Percentiles rank a stretch among this genome's conserved stretches.
phyloP scores from a whole-genome alignment of 208 protist genomes.

The Trypanosoma brucei region DNA sequence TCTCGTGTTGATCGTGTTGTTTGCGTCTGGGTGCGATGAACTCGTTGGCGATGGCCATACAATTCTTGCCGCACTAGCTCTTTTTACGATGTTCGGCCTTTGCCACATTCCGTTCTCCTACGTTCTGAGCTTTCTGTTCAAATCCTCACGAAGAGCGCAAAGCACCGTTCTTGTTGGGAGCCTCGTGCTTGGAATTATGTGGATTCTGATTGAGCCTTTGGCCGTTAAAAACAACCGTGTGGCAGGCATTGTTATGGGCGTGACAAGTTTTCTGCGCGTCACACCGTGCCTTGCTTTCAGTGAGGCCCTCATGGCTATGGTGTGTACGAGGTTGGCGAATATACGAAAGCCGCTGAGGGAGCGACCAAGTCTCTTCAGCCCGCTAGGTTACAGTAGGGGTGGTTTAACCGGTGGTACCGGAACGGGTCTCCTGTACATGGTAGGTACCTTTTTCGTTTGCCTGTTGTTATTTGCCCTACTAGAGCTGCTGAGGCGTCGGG shows the following conservation, averaged over 20 bases:
- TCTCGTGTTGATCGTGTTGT: conserved; percentile 56
- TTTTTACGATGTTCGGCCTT: conserved; percentile 72
- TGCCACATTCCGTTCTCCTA: conserved; percentile 69
- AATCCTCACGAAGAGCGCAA: conserved; percentile 61
- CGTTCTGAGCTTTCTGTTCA: conserved; percentile 80
- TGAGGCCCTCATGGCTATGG: conserved; percentile 69
- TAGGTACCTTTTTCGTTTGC: conserved; percentile 39
- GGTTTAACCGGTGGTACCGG: conserved; percentile 57
- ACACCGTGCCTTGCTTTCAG: conserved; percentile 71
- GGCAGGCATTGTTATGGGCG: conserved; percentile 39
- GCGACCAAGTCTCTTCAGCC: conserved; percentile 36
- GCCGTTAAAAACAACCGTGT: conserved; percentile 29
- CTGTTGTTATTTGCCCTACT: conserved; percentile 48
- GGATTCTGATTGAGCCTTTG: conserved; percentile 70
- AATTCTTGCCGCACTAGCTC: conserved; percentile 40
- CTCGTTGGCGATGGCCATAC: conserved; percentile 43
- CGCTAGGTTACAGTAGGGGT: conserved; percentile 27
- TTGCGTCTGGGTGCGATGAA: conserved; percentile 68
- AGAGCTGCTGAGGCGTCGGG: conserved; percentile 36
- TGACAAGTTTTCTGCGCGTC: conserved; percentile 50
- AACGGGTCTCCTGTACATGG: conserved; percentile 75
- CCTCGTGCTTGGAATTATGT: conserved; percentile 78
- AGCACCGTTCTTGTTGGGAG: conserved; percentile 77
- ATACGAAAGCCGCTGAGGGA: conserved; percentile 36
- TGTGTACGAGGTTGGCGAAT: conserved; percentile 39